A percentile compares a stretch with the other conserved stretches of the same genome.
These are phyloP conservation scores for Dendrocalamus sinicus DNA, from an alignment of 176 grass and related monocot genomes.

Conservation along the genomic window DNA sequence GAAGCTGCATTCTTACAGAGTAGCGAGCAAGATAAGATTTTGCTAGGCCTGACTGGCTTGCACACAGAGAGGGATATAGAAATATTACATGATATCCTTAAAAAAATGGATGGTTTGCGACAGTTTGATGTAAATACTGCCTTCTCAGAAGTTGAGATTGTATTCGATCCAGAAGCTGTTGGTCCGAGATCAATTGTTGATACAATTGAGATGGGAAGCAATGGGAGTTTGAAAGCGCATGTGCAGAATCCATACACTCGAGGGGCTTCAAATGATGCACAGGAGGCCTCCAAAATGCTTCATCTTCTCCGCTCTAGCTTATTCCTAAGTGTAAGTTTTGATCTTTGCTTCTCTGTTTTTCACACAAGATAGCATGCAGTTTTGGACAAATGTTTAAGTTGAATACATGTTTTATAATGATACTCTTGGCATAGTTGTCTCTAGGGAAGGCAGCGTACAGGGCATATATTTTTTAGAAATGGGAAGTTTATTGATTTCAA, in stretches of 20 bases:
- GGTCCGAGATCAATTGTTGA: constrained; percentile 84
- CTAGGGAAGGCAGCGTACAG: neutral
- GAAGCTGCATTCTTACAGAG: constrained; percentile 91
- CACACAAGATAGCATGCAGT: neutral
- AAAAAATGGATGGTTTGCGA: constrained; percentile 62
- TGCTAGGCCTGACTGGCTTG: constrained; percentile 62
- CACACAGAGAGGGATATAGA: constrained; percentile 58
- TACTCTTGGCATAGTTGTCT: neutral
- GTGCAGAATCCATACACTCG: constrained; percentile 81
- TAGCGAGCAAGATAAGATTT: constrained; percentile 81
- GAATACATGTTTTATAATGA: constrained; percentile 20
- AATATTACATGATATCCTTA: constrained; percentile 59
- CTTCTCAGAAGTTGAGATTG: constrained; percentile 69
- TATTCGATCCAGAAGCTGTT: constrained; percentile 83
- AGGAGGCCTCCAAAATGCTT: constrained; percentile 90
- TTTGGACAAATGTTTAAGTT: neutral
- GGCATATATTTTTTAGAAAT: no score
- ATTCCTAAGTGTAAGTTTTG: constrained; percentile 84
- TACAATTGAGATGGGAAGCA: constrained; percentile 72
- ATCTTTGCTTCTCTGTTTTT: constrained; percentile 13
- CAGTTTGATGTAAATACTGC: constrained; percentile 63
- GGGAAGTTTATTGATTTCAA: no score
- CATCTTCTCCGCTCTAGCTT: constrained; percentile 83
- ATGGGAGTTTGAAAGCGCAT: constrained; percentile 61
- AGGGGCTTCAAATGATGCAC: constrained; percentile 79